These are phyloP conservation scores for Leccinum barrowsii DNA, from an alignment of 768 basidiomycete genomes.

Conservation along the genomic window DNA sequence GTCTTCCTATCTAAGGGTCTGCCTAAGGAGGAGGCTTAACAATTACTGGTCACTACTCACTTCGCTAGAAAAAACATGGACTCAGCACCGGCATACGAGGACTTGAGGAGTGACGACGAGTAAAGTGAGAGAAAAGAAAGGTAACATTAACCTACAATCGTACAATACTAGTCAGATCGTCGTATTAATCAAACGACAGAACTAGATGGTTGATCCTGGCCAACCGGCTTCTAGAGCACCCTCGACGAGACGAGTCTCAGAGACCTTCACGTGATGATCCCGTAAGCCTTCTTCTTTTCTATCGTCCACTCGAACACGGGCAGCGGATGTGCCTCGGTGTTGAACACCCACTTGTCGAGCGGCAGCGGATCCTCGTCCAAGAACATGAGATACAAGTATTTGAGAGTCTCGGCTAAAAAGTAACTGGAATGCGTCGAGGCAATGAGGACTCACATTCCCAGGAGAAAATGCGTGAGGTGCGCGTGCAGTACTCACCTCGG, in stretches of 20 bases:
- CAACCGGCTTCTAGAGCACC: not conserved
- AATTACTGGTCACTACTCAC: too few species aligned
- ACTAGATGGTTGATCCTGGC: not conserved
- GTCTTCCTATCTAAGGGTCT: too few species aligned
- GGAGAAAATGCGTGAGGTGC: not conserved
- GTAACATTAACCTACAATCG: not conserved
- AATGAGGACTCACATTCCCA: not conserved
- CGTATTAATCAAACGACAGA: not conserved
- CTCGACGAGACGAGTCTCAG: not conserved
- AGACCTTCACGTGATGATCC: not conserved
- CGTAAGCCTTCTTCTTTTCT: not conserved
- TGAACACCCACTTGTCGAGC: not conserved
- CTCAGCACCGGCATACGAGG: too few species aligned
- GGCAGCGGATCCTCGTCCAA: not conserved
- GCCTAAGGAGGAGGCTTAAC: too few species aligned
- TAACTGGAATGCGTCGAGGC: not conserved
- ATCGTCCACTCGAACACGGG: not conserved
- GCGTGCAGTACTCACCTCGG: slow-evolving; percentile 54
- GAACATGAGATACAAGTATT: not conserved
- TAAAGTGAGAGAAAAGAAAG: not conserved
- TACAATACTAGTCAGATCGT: not conserved
- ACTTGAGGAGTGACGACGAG: not conserved
- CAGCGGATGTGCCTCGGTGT: not conserved
- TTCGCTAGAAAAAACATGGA: too few species aligned
- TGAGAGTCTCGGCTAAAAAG: not conserved